A percentile compares a stretch with the other conserved stretches of the same genome.
Evolutionary conservation across 257 asterid species (phyloP).

Genomic region (Gentiana macrophylla): DNA sequence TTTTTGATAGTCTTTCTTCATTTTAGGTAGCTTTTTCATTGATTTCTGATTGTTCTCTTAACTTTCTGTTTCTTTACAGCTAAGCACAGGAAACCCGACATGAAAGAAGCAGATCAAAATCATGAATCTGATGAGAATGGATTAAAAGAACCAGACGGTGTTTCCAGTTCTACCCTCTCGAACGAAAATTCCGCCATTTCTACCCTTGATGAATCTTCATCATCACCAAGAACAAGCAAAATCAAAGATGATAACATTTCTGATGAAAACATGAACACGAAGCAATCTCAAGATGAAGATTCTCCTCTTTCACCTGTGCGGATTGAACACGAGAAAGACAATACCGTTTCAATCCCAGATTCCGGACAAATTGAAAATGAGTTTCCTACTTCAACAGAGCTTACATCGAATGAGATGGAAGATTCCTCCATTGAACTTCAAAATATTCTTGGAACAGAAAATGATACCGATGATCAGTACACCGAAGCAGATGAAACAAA

Average conservation of each 20-base stretch:
- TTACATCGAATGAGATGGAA: conserved; percentile 2
- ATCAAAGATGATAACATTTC: conserved; percentile 2
- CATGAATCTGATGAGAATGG: conserved; percentile 7
- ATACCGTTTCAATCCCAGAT: conserved; percentile 13
- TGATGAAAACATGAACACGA: conserved; percentile 9
- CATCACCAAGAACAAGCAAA: conserved; percentile 1
- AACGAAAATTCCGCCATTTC: conserved; percentile 19
- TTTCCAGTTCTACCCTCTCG: conserved; percentile 17
- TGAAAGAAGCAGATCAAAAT: conserved; percentile 7
- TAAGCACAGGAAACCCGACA: conserved; percentile 31
- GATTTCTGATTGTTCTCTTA: not conserved
- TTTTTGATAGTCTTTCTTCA: not conserved
- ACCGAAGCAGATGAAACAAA: conserved; percentile 9
- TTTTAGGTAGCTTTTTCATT: no score
- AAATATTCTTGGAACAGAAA: not conserved
- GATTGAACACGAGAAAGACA: conserved; percentile 10
- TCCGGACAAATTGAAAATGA: conserved; percentile 10
- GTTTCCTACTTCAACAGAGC: conserved; percentile 1
- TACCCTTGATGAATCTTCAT: conserved; percentile 16
- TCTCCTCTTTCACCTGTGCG: conserved; percentile 25
- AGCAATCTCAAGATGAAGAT: conserved; percentile 16
- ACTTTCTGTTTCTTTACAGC: conserved; percentile 37
- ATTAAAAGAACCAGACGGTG: conserved; percentile 12
- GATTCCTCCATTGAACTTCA: conserved; percentile 7
- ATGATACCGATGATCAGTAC: conserved; percentile 8